Conservation (phyloP, 139 green algal genomes). For the Coelastrella sp. region DNA sequence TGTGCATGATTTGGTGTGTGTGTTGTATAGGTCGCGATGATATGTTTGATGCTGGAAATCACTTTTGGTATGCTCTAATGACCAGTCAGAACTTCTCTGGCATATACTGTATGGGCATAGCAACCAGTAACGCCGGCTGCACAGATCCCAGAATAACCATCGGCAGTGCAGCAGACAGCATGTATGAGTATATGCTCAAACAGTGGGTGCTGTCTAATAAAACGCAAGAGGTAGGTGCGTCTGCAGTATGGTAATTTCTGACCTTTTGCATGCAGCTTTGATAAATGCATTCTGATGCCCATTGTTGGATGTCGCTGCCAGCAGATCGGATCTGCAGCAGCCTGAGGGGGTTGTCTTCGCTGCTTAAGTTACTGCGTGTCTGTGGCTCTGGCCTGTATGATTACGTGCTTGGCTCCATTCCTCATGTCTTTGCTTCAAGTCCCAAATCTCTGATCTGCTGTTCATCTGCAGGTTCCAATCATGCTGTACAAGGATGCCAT, state of each 20-base stretch:
- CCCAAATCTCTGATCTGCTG: neutral
- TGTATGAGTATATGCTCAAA: slow-evolving; percentile 89
- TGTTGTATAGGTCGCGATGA: slow-evolving; percentile 44
- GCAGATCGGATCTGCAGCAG: too few relatives aligned
- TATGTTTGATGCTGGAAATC: slow-evolving; percentile 52
- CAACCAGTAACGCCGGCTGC: slow-evolving; percentile 57
- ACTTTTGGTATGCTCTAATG: slow-evolving; percentile 56
- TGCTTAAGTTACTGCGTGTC: too few relatives aligned
- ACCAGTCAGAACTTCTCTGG: slow-evolving; percentile 54
- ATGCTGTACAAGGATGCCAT: slow-evolving; percentile 72
- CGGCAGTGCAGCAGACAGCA: slow-evolving; percentile 45
- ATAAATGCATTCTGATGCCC: too few relatives aligned
- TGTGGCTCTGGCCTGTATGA: too few relatives aligned
- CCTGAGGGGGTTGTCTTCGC: too few relatives aligned
- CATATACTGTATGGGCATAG: slow-evolving; percentile 77
- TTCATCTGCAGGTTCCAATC: slow-evolving; percentile 61
- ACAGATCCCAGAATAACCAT: slow-evolving; percentile 44
- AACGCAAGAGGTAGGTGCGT: slow-evolving; percentile 42
- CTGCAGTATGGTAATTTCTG: too few relatives aligned
- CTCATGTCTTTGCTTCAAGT: too few relatives aligned
- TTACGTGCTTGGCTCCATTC: too few relatives aligned
- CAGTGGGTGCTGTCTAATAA: slow-evolving; percentile 60
- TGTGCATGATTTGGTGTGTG: neutral
- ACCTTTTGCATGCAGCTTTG: too few relatives aligned
- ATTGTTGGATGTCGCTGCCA: too few relatives aligned